Conservation (phyloP, 2,329 filamentous ascomycete species). For the Pyricularia grisea region DNA sequence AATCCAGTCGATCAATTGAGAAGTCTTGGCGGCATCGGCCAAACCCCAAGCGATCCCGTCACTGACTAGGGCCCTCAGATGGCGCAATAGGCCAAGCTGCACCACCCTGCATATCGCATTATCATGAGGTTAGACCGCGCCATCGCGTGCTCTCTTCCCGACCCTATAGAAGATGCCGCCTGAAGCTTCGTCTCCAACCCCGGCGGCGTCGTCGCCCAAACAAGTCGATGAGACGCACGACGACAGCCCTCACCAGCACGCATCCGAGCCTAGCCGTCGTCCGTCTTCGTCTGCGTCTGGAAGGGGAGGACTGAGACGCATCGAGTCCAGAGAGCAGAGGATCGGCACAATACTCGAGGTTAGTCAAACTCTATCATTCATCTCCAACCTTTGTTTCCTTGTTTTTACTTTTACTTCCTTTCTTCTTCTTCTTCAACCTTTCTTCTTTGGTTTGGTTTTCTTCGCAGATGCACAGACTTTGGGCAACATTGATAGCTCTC, state of each 20-base stretch:
- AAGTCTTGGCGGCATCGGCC: neutral
- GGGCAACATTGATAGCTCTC: neutral
- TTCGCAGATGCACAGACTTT: neutral
- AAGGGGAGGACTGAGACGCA: neutral
- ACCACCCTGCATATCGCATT: neutral
- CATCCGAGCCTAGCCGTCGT: neutral
- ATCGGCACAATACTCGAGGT: conserved; percentile 24
- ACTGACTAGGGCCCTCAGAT: neutral
- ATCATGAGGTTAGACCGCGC: neutral
- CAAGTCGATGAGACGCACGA: neutral
- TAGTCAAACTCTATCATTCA: conserved; percentile 6
- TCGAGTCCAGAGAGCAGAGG: conserved; percentile 18
- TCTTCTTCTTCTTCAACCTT: neutral
- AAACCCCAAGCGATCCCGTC: neutral
- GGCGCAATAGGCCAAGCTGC: neutral
- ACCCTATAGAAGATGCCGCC: neutral
- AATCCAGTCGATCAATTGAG: neutral
- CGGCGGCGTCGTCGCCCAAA: neutral
- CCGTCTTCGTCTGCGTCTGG: neutral
- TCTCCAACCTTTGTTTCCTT: neutral
- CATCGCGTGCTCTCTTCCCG: neutral
- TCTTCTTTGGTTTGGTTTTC: neutral
- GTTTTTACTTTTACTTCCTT: neutral
- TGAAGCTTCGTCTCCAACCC: neutral
- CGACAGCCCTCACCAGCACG: neutral